Conservation (phyloP, 345 rosid genomes). For the Eutrema heterophyllum region DNA sequence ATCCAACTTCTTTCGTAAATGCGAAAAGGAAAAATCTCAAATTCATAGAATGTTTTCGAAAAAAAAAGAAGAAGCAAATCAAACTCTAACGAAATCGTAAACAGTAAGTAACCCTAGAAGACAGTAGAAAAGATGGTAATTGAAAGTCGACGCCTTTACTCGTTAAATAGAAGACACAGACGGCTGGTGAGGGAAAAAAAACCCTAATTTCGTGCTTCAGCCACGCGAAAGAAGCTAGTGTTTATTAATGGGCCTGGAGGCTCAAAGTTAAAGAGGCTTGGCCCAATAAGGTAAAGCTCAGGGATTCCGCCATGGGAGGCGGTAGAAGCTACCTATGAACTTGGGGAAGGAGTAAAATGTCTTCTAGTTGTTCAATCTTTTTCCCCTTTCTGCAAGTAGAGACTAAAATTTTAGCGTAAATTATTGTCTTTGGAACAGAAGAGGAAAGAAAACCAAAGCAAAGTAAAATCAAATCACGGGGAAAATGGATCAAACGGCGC, state of each 20-base stretch:
- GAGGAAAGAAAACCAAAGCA: not conserved
- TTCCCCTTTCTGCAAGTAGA: not conserved
- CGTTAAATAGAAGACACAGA: slow-evolving; percentile 9
- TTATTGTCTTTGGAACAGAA: not conserved
- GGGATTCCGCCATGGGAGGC: slow-evolving; percentile 10
- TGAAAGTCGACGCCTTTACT: not conserved
- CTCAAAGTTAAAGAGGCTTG: not conserved
- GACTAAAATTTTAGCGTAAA: not conserved
- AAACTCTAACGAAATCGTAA: not conserved
- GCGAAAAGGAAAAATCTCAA: too few species aligned
- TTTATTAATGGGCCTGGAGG: not conserved
- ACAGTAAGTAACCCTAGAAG: not conserved
- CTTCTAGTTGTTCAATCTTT: not conserved
- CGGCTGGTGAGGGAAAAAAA: not conserved
- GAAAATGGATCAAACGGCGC: slow-evolving; percentile 53
- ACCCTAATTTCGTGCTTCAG: slow-evolving; percentile 12
- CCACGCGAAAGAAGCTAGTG: not conserved
- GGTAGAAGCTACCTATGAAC: slow-evolving; percentile 1
- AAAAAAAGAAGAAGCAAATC: not conserved
- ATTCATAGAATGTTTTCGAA: not conserved
- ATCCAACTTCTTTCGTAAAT: not conserved
- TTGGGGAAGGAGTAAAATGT: not conserved
- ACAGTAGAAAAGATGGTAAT: not conserved
- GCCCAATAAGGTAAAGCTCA: slow-evolving; percentile 11
- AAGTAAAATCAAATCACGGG: slow-evolving; percentile 27